phyloP scores from a whole-genome alignment of 768 basidiomycete genomes.

The Russula virescens region DNA sequence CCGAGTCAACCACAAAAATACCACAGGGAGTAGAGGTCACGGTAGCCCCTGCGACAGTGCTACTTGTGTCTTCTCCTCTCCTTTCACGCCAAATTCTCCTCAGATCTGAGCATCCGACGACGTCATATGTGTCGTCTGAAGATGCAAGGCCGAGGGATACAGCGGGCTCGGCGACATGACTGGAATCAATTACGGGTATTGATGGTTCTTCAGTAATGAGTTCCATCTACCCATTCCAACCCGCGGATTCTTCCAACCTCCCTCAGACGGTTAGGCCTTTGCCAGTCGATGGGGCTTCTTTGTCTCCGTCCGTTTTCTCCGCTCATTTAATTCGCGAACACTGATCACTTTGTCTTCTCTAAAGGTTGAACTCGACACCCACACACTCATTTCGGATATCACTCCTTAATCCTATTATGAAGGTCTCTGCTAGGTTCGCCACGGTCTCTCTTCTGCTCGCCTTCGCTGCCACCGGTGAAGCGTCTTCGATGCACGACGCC shows the following conservation, averaged over 20 bases:
- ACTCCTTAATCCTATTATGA: conserved; percentile 6
- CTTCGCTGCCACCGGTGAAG: conserved; percentile 2
- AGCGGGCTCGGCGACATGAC: not conserved
- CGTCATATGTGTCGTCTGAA: not conserved
- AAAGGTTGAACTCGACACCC: not conserved
- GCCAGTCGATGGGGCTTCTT: too few species aligned
- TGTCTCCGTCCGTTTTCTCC: not conserved
- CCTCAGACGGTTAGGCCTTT: not conserved
- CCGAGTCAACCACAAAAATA: not conserved
- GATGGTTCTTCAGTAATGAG: too few species aligned
- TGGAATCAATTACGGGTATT: not conserved
- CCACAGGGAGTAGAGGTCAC: not conserved
- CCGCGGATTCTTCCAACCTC: too few species aligned
- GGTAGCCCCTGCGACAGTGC: not conserved
- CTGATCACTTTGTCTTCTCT: not conserved
- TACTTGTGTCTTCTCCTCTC: not conserved
- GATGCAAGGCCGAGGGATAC: not conserved
- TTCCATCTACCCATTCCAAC: too few species aligned
- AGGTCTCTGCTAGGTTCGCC: conserved; percentile 5
- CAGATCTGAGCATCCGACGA: too few species aligned
- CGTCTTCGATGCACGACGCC: not conserved
- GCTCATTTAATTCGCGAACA: not conserved
- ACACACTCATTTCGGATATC: not conserved
- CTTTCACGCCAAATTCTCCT: not conserved
- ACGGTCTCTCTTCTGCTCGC: conserved; percentile 7